phyloP scores from a whole-genome alignment of 1,139 yeast genomes.

The Taiozyma sp. region DNA sequence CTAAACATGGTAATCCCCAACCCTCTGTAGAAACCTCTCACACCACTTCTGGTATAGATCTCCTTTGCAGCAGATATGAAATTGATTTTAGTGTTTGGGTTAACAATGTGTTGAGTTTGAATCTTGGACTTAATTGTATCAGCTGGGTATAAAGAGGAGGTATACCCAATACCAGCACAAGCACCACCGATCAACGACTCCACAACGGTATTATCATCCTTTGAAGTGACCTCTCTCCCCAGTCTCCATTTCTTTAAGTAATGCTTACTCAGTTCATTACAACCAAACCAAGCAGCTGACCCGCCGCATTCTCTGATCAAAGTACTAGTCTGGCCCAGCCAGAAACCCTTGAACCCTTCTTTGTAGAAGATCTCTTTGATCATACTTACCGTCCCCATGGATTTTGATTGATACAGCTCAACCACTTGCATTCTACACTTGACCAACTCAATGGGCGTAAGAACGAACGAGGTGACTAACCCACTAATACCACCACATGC shows the following conservation, averaged over 20 bases:
- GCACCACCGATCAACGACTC: conserved; percentile 79
- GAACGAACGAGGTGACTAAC: conserved; percentile 71
- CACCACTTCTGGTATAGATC: conserved; percentile 42
- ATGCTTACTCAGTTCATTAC: conserved; percentile 59
- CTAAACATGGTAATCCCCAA: conserved; percentile 76
- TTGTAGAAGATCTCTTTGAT: conserved; percentile 38
- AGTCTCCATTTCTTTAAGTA: conserved; percentile 30
- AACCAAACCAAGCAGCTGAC: conserved; percentile 92
- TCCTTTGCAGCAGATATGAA: conserved; percentile 33
- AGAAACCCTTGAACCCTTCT: conserved; percentile 61
- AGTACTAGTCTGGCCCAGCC: conserved; percentile 90
- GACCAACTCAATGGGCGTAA: conserved; percentile 86
- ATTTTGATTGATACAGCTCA: conserved; percentile 27
- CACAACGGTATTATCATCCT: conserved; percentile 35
- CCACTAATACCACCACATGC: conserved; percentile 82
- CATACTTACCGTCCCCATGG: conserved; percentile 31
- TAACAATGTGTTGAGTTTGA: conserved; percentile 55
- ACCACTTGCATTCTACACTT: conserved; percentile 89
- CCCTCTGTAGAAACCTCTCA: conserved; percentile 76
- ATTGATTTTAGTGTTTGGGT: conserved; percentile 20
- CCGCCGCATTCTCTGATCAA: conserved; percentile 82
- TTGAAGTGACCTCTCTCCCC: conserved; percentile 21
- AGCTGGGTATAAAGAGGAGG: conserved; percentile 78
- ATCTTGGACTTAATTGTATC: conserved; percentile 87
- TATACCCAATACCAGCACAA: conserved; percentile 78